phyloP scores from a whole-genome alignment of 306 rosid species.

The Sesbania bispinosa region DNA sequence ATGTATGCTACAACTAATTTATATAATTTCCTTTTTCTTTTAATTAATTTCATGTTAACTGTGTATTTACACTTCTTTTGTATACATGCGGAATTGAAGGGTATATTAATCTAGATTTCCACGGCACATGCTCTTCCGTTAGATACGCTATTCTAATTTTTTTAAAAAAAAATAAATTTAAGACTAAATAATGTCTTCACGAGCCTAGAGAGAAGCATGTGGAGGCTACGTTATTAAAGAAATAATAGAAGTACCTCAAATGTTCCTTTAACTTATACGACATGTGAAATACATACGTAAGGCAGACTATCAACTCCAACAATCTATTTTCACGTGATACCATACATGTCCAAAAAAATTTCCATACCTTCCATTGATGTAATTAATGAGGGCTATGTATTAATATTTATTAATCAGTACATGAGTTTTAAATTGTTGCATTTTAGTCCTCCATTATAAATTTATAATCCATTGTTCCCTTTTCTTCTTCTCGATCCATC shows the following conservation, averaged over 20 bases:
- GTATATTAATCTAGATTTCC: not conserved
- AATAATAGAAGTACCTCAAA: not conserved
- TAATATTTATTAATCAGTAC: too few relatives aligned
- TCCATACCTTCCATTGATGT: not conserved
- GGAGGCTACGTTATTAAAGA: not conserved
- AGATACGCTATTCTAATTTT: not conserved
- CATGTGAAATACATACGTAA: conserved; percentile 18
- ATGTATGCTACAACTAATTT: not conserved
- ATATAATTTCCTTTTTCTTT: not conserved
- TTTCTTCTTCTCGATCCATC: too few relatives aligned
- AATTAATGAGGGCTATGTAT: not conserved
- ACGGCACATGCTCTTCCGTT: not conserved
- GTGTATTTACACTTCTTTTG: too few relatives aligned
- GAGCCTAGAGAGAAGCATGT: not conserved
- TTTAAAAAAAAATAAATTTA: not conserved
- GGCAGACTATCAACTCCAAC: not conserved
- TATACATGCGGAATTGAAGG: not conserved
- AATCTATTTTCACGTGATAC: not conserved
- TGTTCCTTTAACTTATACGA: conserved; percentile 11
- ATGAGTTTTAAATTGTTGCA: too few relatives aligned
- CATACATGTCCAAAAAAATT: not conserved
- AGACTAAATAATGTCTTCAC: not conserved
- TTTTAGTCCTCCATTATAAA: too few relatives aligned
- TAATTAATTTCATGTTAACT: not conserved
- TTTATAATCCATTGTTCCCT: too few relatives aligned